Percentiles rank a stretch among this genome's conserved stretches.
phyloP scores from a whole-genome alignment of 257 asterid species.

The Lithospermum erythrorhizon region DNA sequence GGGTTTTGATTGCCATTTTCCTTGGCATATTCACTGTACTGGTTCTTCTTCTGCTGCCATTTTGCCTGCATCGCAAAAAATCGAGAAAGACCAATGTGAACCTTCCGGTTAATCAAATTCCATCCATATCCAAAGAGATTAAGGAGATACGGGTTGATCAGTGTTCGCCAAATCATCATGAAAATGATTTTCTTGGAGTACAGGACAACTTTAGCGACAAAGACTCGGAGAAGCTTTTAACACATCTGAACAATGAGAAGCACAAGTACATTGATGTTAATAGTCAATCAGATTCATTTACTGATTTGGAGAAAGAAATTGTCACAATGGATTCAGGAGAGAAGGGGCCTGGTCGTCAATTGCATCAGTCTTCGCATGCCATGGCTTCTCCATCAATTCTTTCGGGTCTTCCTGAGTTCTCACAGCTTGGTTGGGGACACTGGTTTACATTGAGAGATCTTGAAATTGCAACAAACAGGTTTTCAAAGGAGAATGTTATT shows the following conservation, averaged over 20 bases:
- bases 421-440: conserved; percentile 92
- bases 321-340: conserved; percentile 25
- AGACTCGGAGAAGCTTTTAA: conserved; percentile 35
- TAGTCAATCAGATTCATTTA: conserved; percentile 31
- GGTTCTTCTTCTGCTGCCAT: conserved; percentile 41
- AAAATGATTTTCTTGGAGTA: conserved; percentile 16
- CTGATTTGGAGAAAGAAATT: conserved; percentile 22
- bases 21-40: conserved; percentile 38
- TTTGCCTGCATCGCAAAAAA: conserved; percentile 34
- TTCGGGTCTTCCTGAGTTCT: conserved; percentile 67
- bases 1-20: conserved; percentile 50
- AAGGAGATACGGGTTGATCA: conserved; percentile 53
- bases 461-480: conserved; percentile 48
- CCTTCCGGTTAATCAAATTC: conserved; percentile 32
- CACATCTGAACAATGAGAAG: conserved; percentile 28
- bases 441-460: conserved; percentile 91
- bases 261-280: conserved; percentile 15
- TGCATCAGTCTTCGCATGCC: conserved; percentile 17
- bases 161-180: conserved; percentile 21
- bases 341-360: conserved; percentile 15
- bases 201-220: conserved; percentile 25
- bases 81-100: conserved; percentile 19
- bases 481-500: conserved; percentile 50
- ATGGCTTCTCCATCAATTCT: conserved; percentile 34
- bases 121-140: conserved; percentile 38